phyloP scores from a whole-genome alignment of 2,329 filamentous ascomycete species.

The Fonsecaea erecta region DNA sequence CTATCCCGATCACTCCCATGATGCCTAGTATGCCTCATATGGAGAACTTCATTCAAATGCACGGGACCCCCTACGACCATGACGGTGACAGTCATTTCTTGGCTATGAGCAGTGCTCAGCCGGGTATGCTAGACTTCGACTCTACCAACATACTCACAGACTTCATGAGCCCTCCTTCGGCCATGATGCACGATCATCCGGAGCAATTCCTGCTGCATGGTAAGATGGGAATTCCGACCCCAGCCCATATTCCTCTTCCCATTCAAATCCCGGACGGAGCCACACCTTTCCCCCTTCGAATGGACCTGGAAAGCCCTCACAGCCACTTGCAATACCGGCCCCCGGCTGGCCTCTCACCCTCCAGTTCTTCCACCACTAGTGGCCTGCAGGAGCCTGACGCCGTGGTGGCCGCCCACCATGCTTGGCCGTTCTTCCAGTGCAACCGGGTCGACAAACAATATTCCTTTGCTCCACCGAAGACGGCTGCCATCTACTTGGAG shows the following conservation, averaged over 20 bases:
- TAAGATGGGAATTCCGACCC: conserved; percentile 32
- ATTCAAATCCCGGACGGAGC: conserved; percentile 31
- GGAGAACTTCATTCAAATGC: conserved; percentile 36
- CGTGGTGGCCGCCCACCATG: conserved; percentile 57
- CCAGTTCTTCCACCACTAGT: conserved; percentile 30
- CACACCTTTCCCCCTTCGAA: conserved; percentile 25
- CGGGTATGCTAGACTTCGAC: conserved; percentile 37
- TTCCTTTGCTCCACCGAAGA: conserved; percentile 56
- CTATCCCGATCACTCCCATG: conserved; percentile 37
- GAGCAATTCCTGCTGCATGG: conserved; percentile 34
- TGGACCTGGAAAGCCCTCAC: conserved; percentile 32
- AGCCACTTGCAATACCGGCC: conserved; percentile 27
- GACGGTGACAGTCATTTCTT: conserved; percentile 37
- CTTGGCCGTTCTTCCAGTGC: conserved; percentile 59
- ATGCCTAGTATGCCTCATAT: conserved; percentile 37
- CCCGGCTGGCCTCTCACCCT: conserved; percentile 33
- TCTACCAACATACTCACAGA: conserved; percentile 32
- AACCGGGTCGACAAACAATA: conserved; percentile 51
- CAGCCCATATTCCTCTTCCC: conserved; percentile 31
- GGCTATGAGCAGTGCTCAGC: conserved; percentile 32
- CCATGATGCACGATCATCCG: conserved; percentile 33
- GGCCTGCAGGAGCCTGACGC: conserved; percentile 50
- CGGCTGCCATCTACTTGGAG: conserved; percentile 57
- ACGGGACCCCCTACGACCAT: conserved; percentile 34
- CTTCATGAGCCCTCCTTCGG: conserved; percentile 35